Percentiles rank a stretch among this genome's conserved stretches.
These are phyloP conservation scores for Tothia fuscella DNA, from an alignment of 2,329 filamentous ascomycete species.

Conservation along the genomic window DNA sequence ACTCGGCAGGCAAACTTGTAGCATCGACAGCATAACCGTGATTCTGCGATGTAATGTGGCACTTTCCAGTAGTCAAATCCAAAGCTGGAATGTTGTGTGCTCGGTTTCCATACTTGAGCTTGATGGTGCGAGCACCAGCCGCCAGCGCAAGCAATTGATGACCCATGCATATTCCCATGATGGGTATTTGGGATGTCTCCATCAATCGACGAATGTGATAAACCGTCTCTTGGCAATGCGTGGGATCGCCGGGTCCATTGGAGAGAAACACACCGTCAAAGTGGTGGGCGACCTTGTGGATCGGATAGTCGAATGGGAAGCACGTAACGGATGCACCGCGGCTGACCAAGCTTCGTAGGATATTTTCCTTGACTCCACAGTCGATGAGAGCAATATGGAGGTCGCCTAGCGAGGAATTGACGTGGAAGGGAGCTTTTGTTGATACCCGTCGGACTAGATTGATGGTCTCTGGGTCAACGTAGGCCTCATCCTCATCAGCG, in stretches of 20 bases:
- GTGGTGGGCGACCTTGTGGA: conserved; percentile 96
- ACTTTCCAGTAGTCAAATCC: conserved; percentile 88
- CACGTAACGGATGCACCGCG: conserved; percentile 87
- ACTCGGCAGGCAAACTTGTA: conserved; percentile 67
- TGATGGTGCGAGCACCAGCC: conserved; percentile 78
- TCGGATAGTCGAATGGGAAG: conserved; percentile 93
- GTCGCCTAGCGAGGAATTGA: conserved; percentile 69
- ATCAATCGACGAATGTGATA: conserved; percentile 87
- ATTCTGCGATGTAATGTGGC: conserved; percentile 98
- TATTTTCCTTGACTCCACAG: conserved; percentile 99
- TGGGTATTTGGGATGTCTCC: conserved; percentile 69
- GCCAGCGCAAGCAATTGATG: conserved; percentile 92
- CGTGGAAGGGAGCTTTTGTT: conserved; percentile 96
- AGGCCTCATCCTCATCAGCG: conserved; percentile 94
- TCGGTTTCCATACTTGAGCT: conserved; percentile 98
- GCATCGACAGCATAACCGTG: conserved; percentile 94
- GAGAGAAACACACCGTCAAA: conserved; percentile 99
- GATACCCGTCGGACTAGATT: conserved; percentile 93
- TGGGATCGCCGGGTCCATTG: conserved; percentile 96
- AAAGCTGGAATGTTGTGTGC: conserved; percentile 96
- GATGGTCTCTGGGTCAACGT: conserved; percentile 88
- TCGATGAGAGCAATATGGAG: conserved; percentile 92
- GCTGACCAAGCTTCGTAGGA: conserved; percentile 83
- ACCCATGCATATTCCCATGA: conserved; percentile 97
- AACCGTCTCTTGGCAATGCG: conserved; percentile 87